Conservation (phyloP, 2,329 filamentous ascomycete genomes). For the Botrytis tulipae region DNA sequence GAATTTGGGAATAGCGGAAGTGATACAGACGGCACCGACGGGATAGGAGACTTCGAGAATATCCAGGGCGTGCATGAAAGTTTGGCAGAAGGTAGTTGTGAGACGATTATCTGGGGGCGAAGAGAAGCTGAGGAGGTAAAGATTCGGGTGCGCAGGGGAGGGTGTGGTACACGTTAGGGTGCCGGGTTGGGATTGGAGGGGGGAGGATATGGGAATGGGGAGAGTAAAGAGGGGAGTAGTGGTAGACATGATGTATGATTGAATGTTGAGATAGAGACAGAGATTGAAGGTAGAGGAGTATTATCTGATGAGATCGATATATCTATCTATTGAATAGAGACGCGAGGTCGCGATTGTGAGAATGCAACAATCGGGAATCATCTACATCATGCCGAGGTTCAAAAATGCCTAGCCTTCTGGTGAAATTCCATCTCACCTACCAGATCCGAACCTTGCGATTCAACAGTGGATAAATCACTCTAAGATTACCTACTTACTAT, state of each 20-base stretch:
- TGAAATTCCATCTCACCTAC: neutral
- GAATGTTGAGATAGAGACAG: neutral
- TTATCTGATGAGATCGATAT: neutral
- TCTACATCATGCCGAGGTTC: constrained; percentile 12
- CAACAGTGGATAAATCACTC: neutral
- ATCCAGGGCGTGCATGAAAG: constrained; percentile 70
- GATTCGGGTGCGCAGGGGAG: constrained; percentile 40
- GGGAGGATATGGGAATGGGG: constrained; percentile 50
- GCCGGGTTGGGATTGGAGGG: constrained; percentile 47
- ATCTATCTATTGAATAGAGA: neutral
- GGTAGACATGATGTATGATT: constrained; percentile 21
- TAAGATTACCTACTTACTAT: neutral
- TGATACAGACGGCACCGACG: constrained; percentile 75
- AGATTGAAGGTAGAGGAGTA: neutral
- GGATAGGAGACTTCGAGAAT: constrained; percentile 63
- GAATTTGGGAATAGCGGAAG: constrained; percentile 73
- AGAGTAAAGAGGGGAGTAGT: constrained; percentile 54
- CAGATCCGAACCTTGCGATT: neutral
- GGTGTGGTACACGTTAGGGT: constrained; percentile 62
- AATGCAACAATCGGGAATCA: neutral
- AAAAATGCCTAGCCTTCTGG: neutral
- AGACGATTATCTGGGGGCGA: constrained; percentile 76
- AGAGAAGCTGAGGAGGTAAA: constrained; percentile 72
- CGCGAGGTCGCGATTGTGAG: neutral
- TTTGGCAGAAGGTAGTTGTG: constrained; percentile 63